phyloP scores from a whole-genome alignment of 1,284 basidiomycete species.

The Athelia sp. region DNA sequence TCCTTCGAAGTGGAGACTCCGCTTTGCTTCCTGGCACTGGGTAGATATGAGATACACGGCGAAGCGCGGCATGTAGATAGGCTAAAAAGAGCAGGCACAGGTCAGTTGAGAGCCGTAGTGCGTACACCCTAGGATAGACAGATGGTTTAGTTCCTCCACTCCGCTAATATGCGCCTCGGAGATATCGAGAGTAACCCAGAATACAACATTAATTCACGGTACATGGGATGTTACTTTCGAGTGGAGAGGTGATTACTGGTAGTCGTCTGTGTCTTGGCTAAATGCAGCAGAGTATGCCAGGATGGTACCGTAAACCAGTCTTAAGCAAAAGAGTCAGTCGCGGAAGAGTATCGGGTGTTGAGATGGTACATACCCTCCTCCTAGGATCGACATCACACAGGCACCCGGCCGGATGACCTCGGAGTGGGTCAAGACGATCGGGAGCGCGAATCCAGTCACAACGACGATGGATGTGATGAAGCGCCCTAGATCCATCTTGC shows the following conservation, averaged over 20 bases:
- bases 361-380: slow-evolving; percentile 66
- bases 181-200: no score
- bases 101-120: slow-evolving; percentile 7
- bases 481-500: slow-evolving; percentile 77
- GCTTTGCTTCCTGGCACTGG: slow-evolving; percentile 72
- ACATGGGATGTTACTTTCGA: not conserved
- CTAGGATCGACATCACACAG: slow-evolving; percentile 91
- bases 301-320: slow-evolving; percentile 93
- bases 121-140: not conserved
- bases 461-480: slow-evolving; percentile 92
- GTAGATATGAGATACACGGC: slow-evolving; percentile 65
- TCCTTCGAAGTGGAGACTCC: slow-evolving; percentile 50
- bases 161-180: no score
- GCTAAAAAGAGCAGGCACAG: slow-evolving; percentile 5
- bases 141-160: no score
- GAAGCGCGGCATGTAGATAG: slow-evolving; percentile 31
- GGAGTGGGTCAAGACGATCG: slow-evolving; percentile 89
- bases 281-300: slow-evolving; percentile 84
- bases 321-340: slow-evolving; percentile 20
- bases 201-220: not conserved
- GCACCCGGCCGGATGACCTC: slow-evolving; percentile 83
- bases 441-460: slow-evolving; percentile 90
- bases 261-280: slow-evolving; percentile 71
- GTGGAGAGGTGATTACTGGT: slow-evolving; percentile 37
- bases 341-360: not conserved